Percentiles rank a stretch among this genome's conserved stretches.
Evolutionary conservation across 2,329 filamentous ascomycete genomes (phyloP).

Genomic region (Dothiorella sarmentorum): DNA sequence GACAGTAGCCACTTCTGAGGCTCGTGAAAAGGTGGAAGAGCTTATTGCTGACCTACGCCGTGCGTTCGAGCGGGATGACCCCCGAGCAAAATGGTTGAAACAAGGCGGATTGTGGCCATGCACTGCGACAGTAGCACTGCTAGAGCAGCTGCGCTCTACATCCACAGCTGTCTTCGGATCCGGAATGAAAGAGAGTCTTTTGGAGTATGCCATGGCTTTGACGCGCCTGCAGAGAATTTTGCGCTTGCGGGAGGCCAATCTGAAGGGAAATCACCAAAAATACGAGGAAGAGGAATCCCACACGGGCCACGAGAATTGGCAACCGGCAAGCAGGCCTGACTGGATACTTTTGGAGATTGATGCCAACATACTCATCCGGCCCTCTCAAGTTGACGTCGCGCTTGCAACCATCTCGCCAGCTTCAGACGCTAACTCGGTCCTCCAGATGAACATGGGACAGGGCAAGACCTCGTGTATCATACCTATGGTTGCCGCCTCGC

Average conservation of each 20-base stretch:
- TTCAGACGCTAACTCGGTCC: slow-evolving; percentile 54
- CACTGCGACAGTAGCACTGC: slow-evolving; percentile 27
- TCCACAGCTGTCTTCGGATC: slow-evolving; percentile 30
- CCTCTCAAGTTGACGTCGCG: slow-evolving; percentile 61
- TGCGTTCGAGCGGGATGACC: neutral
- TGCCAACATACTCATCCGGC: slow-evolving; percentile 58
- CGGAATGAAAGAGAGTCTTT: slow-evolving; percentile 40
- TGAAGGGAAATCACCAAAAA: slow-evolving; percentile 25
- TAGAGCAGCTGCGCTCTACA: slow-evolving; percentile 47
- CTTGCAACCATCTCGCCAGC: slow-evolving; percentile 55
- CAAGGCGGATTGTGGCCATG: slow-evolving; percentile 17
- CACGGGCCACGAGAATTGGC: slow-evolving; percentile 56
- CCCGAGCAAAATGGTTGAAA: slow-evolving; percentile 26
- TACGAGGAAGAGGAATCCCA: slow-evolving; percentile 46
- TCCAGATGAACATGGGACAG: slow-evolving; percentile 68
- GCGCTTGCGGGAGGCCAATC: slow-evolving; percentile 40
- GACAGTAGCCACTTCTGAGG: neutral
- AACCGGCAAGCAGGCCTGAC: slow-evolving; percentile 52
- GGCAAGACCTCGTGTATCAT: slow-evolving; percentile 66
- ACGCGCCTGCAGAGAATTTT: slow-evolving; percentile 46
- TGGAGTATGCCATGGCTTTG: slow-evolving; percentile 44
- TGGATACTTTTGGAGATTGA: slow-evolving; percentile 68
- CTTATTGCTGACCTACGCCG: neutral
- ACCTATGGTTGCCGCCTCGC: slow-evolving; percentile 55
- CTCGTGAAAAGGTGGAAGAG: neutral